A percentile compares a stretch with the other conserved stretches of the same genome.
These are phyloP conservation scores for Escallonia rubra DNA, from an alignment of 129 eudicot species.

Conservation along the genomic window DNA sequence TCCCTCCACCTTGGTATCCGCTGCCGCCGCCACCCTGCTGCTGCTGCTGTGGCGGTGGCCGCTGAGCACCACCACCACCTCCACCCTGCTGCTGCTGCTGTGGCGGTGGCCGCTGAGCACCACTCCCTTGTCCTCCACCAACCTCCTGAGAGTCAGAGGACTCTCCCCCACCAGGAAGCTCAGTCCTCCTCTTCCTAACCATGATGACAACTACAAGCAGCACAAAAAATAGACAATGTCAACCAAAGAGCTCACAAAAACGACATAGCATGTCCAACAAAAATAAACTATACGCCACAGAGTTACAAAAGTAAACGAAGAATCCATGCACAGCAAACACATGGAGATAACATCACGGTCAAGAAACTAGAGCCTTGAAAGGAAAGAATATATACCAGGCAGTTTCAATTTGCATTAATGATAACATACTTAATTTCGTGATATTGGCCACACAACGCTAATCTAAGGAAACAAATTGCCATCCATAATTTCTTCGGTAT, in stretches of 20 bases:
- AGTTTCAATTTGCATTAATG: too few relatives aligned
- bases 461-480: too few relatives aligned
- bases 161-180: constrained; percentile 49
- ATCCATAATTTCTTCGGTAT: too few relatives aligned
- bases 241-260: neutral
- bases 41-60: too few relatives aligned
- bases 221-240: neutral
- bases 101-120: constrained; percentile 36
- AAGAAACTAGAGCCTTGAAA: too few relatives aligned
- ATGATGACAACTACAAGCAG: constrained; percentile 35
- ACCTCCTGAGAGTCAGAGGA: constrained; percentile 54
- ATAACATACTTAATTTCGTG: too few relatives aligned
- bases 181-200: constrained; percentile 86
- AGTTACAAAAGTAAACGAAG: neutral
- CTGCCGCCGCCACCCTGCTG: constrained; percentile 38
- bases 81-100: constrained; percentile 41
- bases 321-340: neutral
- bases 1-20: constrained; percentile 71
- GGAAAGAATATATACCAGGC: too few relatives aligned
- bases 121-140: constrained; percentile 47
- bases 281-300: neutral
- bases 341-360: neutral
- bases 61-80: too few relatives aligned
- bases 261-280: neutral
- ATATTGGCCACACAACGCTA: too few relatives aligned